These are phyloP conservation scores for Ceratocystis variospora DNA, from an alignment of 2,329 filamentous ascomycete genomes.

Conservation along the genomic window DNA sequence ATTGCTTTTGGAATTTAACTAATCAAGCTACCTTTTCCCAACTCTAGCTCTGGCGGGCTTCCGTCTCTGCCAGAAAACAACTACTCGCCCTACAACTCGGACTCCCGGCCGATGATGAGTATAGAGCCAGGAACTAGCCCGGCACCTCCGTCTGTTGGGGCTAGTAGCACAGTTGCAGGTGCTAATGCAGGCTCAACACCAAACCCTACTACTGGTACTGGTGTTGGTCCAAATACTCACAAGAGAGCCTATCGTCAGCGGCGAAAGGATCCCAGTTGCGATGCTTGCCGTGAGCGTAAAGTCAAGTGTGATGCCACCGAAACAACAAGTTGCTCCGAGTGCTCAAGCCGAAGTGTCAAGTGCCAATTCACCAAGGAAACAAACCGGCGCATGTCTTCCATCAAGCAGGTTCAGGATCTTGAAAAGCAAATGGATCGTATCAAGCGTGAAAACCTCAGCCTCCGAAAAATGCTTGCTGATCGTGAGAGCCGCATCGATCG, in stretches of 20 bases:
- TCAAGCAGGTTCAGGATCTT: conserved; percentile 96
- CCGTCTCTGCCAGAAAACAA: conserved; percentile 12
- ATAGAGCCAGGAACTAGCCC: conserved; percentile 15
- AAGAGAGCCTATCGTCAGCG: conserved; percentile 91
- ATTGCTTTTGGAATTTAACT: neutral
- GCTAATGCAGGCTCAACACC: neutral
- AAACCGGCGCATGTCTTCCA: conserved; percentile 95
- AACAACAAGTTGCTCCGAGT: conserved; percentile 91
- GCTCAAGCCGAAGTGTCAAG: conserved; percentile 88
- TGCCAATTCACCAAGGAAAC: conserved; percentile 99
- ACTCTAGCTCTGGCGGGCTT: conserved; percentile 2
- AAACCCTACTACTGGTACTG: neutral
- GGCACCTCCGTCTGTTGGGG: conserved; percentile 12
- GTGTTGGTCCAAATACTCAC: conserved; percentile 36
- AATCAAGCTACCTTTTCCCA: neutral
- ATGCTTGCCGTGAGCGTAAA: conserved; percentile 80
- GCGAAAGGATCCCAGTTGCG: conserved; percentile 92
- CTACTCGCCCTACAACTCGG: conserved; percentile 11
- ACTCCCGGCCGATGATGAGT: conserved; percentile 15
- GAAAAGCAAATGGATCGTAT: conserved; percentile 78
- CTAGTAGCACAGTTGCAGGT: neutral
- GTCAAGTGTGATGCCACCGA: conserved; percentile 93
- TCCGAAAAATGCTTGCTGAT: conserved; percentile 50
- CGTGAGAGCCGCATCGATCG: conserved; percentile 38
- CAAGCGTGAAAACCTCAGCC: conserved; percentile 62